Evolutionary conservation across 331 rosid species (phyloP), one percentile per base, ranked within the genome.

Genomic region (Saraca asoca): DNA sequence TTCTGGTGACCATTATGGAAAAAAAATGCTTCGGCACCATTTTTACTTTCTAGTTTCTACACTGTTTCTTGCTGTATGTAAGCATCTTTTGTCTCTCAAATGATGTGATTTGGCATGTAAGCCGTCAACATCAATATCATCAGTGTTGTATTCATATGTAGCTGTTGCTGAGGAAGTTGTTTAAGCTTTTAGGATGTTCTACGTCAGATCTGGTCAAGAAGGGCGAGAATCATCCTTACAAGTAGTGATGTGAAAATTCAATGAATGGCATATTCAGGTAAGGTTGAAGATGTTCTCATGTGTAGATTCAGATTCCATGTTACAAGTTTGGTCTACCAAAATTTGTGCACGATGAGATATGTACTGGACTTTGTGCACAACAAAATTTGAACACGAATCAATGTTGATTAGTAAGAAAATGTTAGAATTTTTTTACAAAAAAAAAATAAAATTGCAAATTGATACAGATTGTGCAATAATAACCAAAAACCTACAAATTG

Each of bases 1-100:
- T 66, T 64, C 64, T 76, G 77, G 64, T 72, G 50, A 73, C 66
- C 75, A 11, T 70, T 78, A 64, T 81, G 31, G 31, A 24, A 24
- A 65, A 51, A 64, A 77, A 80, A 74, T 76, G 70, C 81, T 68
- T 54, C 29, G 75, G 67, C 82, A 64, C 54, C n/a, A 42, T 20
- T 61, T 63, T 56, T 56, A 37, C 71, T 24, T 24, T 80, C 62
- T 70, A n/a, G n/a, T n/a, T n/a, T n/a, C 42, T 69, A 24, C 52
- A 45, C 19, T 55, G 13, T 52, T 58, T 45, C 13, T 35, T 41
- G 12, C 11, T 68, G 45, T 68, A 41, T 60, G 9, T 52, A 24
- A 65, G 48, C 55, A 45, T 43, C 58, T 31, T 61, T 55, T 7
- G 63, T 57, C 48, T 57, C 62, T 41, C 64, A 61, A 49, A 50